Conservation (phyloP, 2,329 filamentous ascomycete species). For the Tothia fuscella region DNA sequence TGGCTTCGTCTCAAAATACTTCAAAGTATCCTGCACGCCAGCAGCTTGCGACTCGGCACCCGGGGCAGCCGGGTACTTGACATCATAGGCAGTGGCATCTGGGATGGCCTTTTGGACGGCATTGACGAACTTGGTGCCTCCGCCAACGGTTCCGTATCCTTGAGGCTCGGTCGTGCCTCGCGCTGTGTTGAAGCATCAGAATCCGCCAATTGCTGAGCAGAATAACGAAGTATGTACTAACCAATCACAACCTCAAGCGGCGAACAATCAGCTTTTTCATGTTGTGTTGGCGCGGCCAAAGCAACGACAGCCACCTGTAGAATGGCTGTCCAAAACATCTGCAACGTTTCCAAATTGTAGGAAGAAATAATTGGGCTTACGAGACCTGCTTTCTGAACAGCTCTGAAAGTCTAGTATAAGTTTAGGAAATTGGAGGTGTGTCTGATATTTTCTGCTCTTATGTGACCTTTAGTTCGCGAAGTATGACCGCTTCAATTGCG, state of each 20-base stretch:
- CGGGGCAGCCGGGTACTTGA: conserved; percentile 1
- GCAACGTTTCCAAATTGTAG: not conserved
- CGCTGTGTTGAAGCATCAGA: not conserved
- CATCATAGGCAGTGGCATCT: conserved; percentile 1
- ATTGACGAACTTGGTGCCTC: not conserved
- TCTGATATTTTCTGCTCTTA: not conserved
- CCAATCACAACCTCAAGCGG: conserved; percentile 2
- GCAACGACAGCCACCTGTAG: not conserved
- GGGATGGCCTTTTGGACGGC: not conserved
- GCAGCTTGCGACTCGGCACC: not conserved
- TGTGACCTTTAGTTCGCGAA: not conserved
- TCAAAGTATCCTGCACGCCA: conserved; percentile 3
- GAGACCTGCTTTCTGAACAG: not conserved
- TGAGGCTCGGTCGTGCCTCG: not conserved
- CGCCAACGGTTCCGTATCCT: not conserved
- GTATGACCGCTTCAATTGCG: no score
- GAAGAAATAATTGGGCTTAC: not conserved
- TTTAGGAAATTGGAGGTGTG: not conserved
- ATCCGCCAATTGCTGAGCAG: not conserved
- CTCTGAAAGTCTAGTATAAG: not conserved
- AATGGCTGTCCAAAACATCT: not conserved
- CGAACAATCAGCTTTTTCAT: not conserved
- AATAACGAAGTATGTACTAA: not conserved
- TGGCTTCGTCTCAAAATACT: conserved; percentile 1
- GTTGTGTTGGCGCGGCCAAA: not conserved